Evolutionary conservation across 768 basidiomycete species (phyloP).

Genomic region (Baorangia bicolor): DNA sequence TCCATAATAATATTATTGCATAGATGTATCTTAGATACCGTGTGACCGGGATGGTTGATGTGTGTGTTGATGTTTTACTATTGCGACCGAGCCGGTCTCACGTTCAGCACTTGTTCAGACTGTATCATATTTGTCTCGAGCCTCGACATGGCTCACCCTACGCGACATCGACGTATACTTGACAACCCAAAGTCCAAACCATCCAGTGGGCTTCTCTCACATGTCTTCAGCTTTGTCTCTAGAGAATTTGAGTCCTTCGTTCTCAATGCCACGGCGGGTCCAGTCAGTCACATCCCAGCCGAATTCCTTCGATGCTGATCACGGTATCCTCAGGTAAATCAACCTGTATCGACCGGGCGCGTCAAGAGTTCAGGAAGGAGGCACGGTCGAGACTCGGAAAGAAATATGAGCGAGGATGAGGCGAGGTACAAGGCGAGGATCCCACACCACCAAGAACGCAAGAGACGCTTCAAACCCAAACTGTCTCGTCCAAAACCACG

Average conservation of each 20-base stretch:
- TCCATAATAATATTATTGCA: conserved; percentile 8
- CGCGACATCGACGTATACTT: conserved; percentile 4
- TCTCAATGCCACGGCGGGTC: conserved; percentile 52
- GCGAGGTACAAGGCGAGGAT: conserved; percentile 3
- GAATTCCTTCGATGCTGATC: conserved; percentile 4
- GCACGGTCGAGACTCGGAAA: conserved; percentile 6
- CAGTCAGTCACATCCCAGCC: conserved; percentile 14
- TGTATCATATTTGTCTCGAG: not conserved
- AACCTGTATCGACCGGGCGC: conserved; percentile 9
- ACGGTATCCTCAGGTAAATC: conserved; percentile 15
- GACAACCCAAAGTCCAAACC: not conserved
- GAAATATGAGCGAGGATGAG: conserved; percentile 16
- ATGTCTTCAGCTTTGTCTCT: conserved; percentile 68
- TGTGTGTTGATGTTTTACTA: conserved; percentile 10
- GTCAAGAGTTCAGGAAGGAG: conserved; percentile 9
- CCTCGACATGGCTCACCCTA: conserved; percentile 7
- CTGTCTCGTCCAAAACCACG: conserved; percentile 13
- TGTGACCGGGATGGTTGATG: not conserved
- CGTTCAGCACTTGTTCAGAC: conserved; percentile 9
- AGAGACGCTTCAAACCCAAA: conserved; percentile 5
- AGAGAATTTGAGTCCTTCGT: conserved; percentile 73
- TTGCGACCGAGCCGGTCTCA: conserved; percentile 20
- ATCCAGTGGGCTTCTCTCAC: conserved; percentile 50
- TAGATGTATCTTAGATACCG: conserved; percentile 11
- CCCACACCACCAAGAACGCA: conserved; percentile 10